Conservation (phyloP, 805 yeast genomes). For the Saccharomycopsis fermentans region DNA sequence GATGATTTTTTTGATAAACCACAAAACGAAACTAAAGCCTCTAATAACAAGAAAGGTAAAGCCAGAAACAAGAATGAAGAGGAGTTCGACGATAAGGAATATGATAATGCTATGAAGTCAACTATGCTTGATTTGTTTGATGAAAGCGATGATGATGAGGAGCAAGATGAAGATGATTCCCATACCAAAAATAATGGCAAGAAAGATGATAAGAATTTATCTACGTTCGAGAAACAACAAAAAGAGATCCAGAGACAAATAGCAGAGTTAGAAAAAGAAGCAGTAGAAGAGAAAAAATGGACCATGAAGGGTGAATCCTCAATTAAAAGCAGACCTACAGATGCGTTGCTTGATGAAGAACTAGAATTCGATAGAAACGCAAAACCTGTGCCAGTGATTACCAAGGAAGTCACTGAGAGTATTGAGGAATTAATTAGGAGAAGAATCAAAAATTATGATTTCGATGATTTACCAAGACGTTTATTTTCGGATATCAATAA, state of each 20-base stretch:
- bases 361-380: conserved; percentile 88
- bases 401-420: conserved; percentile 76
- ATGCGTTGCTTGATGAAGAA: conserved; percentile 72
- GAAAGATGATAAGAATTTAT: conserved; percentile 31
- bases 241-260: conserved; percentile 67
- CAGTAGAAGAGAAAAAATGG: conserved; percentile 89
- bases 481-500: conserved; percentile 55
- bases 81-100: conserved; percentile 50
- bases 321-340: conserved; percentile 71
- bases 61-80: conserved; percentile 22
- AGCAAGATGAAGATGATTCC: conserved; percentile 25
- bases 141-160: background rate
- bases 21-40: conserved; percentile 9
- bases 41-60: conserved; percentile 12
- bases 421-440: conserved; percentile 83
- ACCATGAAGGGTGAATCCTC: conserved; percentile 87
- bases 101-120: conserved; percentile 46
- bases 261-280: conserved; percentile 68
- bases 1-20: conserved; percentile 55
- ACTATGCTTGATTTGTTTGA: conserved; percentile 58
- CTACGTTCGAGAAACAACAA: conserved; percentile 81
- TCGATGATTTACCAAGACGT: conserved; percentile 77
- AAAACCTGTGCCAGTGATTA: conserved; percentile 92
- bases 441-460: conserved; percentile 63
- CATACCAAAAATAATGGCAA: conserved; percentile 21